Base-by-base conservation (phyloP, 2,329 filamentous ascomycete species). In the Clonostachys rosea region DNA sequence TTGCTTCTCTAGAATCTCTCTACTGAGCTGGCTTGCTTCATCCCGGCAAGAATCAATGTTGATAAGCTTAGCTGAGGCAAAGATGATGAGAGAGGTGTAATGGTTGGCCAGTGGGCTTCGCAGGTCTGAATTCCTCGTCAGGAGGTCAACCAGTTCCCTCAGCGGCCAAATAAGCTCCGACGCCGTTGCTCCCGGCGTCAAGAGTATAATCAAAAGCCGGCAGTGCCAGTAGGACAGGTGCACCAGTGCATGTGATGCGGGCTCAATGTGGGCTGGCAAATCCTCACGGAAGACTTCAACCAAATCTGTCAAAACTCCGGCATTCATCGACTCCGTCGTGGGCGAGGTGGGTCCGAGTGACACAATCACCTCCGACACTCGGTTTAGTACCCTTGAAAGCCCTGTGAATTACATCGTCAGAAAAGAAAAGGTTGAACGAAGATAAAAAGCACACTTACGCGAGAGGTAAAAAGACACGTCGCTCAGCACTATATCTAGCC, bases 191-290 rank as follows among this genome's bases (percentile, higher is more conserved):
- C 72, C 73, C 2, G 79, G 75, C 36, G 76, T 78, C 46, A 84
- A 69, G 3, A 87, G 72, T 45, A 83, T 80, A 10, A 81, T 73
- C 16, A 89, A 69, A 9, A 89, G 71, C 50, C 83, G 80, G 53
- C 80, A 75, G 60, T 89, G 84, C 78, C 86, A 87, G 64, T 87
- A 89, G 16, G 78, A 78, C 20, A 89, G 71, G 54, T 86, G 80
- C 3, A 89, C 71, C 34, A 85, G 59, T 5, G 79, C 79, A 43
- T 76, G 70, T 4, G 70, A 66, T 0, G 65, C 59, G 5, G 75
- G 73, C 18, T 79, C 79, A 24, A 84, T 68, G 40, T 74, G 72
- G 12, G 71, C 66, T 5, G 85, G 82, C 3, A 89, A 71, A 46
- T 80, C 74, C 60, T 86, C 81, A 8, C 82, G 76, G 61, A 85